A percentile compares a stretch with the other conserved stretches of the same genome.
These are phyloP conservation scores for Cardamine resedifolia DNA, from an alignment of 345 rosid genomes.

Conservation along the genomic window DNA sequence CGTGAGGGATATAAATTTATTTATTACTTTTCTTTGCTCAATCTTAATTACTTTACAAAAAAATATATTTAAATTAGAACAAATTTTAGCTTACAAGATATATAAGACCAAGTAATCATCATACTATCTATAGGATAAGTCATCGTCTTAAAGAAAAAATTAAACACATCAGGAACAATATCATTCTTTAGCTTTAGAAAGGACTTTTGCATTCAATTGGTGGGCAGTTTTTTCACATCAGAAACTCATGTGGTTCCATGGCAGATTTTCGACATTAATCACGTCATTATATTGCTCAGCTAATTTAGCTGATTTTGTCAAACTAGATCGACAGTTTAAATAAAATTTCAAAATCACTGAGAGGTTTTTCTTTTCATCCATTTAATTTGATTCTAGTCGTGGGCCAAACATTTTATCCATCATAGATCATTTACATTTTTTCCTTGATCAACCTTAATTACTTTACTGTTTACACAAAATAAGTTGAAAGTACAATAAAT, in stretches of 20 bases:
- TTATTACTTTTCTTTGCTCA: slow-evolving; percentile 2
- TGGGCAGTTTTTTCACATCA: neutral
- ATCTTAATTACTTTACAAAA: slow-evolving; percentile 2
- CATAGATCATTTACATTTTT: neutral
- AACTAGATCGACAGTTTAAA: neutral
- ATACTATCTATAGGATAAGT: neutral
- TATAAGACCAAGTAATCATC: neutral
- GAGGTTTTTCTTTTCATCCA: neutral
- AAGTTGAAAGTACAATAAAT: neutral
- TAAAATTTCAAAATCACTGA: neutral
- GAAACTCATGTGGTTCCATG: no score
- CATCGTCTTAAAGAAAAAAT: neutral
- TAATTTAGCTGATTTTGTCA: neutral
- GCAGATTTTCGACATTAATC: neutral
- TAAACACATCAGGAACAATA: slow-evolving; percentile 1
- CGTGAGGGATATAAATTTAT: neutral
- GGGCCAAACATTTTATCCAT: neutral
- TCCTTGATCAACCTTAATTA: no score
- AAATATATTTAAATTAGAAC: neutral
- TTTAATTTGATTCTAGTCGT: neutral
- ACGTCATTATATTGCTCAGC: neutral
- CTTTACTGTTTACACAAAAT: neutral
- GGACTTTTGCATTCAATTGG: neutral
- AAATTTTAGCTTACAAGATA: neutral
- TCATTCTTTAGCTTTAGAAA: neutral